Percentiles rank a stretch among this genome's conserved stretches.
Conservation (phyloP, 2,329 filamentous ascomycete species). For the Daldinia eschscholtzii region DNA sequence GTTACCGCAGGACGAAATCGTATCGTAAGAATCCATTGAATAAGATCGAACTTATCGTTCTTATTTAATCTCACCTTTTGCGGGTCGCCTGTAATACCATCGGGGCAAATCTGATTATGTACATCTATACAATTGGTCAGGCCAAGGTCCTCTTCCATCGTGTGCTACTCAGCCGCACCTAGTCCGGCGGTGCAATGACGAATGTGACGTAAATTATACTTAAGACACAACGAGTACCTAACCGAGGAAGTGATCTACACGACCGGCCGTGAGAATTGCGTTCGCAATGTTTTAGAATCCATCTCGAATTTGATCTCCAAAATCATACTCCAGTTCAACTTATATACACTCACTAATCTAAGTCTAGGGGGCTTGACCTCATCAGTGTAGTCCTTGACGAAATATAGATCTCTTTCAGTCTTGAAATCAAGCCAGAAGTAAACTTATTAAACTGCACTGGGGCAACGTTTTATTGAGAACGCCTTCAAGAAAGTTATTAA, state of each 20-base stretch:
- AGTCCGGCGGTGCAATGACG: background rate
- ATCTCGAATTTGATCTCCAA: background rate
- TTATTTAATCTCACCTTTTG: background rate
- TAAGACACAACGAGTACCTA: background rate
- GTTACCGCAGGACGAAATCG: background rate
- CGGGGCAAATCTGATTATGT: background rate
- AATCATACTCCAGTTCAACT: constrained; percentile 7
- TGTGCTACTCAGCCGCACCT: constrained; percentile 6
- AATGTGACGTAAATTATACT: constrained; percentile 3
- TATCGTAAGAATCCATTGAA: no score
- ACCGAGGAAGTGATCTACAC: background rate
- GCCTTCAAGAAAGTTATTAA: no score
- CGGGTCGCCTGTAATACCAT: background rate
- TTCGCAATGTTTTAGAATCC: no score
- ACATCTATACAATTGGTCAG: background rate
- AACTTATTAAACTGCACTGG: background rate
- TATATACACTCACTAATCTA: background rate
- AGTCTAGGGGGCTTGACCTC: background rate
- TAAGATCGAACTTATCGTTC: background rate
- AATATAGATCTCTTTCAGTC: background rate
- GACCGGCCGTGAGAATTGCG: no score
- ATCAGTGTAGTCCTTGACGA: background rate
- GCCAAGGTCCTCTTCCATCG: constrained; percentile 10
- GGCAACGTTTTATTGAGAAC: background rate
- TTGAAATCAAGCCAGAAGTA: constrained; percentile 4